Evolutionary conservation across 331 rosid genomes (phyloP).

Genomic region (Quercus tomentella): DNA sequence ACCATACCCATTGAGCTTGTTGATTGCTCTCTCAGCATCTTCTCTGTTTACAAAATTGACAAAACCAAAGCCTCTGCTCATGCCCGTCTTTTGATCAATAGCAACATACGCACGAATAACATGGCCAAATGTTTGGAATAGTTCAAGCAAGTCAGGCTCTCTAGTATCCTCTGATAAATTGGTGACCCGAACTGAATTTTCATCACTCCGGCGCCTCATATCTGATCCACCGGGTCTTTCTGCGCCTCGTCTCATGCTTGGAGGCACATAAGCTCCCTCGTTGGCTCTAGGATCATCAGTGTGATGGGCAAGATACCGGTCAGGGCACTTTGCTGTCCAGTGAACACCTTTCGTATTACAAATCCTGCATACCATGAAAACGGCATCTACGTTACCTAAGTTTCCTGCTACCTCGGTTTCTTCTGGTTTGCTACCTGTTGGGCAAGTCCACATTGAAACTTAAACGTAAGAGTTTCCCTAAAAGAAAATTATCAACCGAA

Average conservation of each 20-base stretch:
- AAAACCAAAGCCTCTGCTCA: slow-evolving; percentile 95
- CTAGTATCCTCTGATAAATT: slow-evolving; percentile 93
- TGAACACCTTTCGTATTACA: slow-evolving; percentile 96
- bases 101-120: slow-evolving; percentile 93
- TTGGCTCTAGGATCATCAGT: slow-evolving; percentile 41
- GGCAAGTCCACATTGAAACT: neutral
- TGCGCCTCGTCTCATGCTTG: slow-evolving; percentile 71
- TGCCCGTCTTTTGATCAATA: slow-evolving; percentile 78
- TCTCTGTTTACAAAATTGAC: slow-evolving; percentile 92
- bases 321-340: slow-evolving; percentile 94
- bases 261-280: slow-evolving; percentile 77
- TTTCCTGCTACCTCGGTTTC: slow-evolving; percentile 64
- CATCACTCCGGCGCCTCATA: slow-evolving; percentile 88
- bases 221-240: slow-evolving; percentile 60
- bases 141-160: slow-evolving; percentile 88
- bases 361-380: slow-evolving; percentile 85
- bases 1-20: slow-evolving; percentile 95
- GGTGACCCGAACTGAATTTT: slow-evolving; percentile 91
- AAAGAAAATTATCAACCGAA: neutral
- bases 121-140: slow-evolving; percentile 86
- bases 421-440: slow-evolving; percentile 67
- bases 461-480: neutral
- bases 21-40: slow-evolving; percentile 93
- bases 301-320: slow-evolving; percentile 69
- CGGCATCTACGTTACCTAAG: slow-evolving; percentile 55